Evolutionary conservation across 2,329 filamentous ascomycete species (phyloP), one percentile per base, ranked within the genome.

Genomic region (Didymella exigua): DNA sequence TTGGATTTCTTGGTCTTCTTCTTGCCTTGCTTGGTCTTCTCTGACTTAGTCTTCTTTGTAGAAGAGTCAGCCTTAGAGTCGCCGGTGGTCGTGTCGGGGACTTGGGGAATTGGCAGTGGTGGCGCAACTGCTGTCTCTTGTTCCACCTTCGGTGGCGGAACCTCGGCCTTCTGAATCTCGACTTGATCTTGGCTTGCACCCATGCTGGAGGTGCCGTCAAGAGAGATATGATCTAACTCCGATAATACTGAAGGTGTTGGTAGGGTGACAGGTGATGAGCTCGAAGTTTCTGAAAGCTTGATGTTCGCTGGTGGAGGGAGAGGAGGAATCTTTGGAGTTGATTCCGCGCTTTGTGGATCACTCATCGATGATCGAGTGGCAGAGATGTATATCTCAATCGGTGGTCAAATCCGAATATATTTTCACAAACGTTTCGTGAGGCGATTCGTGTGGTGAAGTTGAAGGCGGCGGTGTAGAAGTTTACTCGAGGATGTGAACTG

Each of bases 211-310:
- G 40, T 51, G n/a, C 54, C 45, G 30, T 58, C 59, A 3, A 69
- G 43, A 7, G 50, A 54, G 23, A 64, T 43, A 6, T 54, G 56
- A 34, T 63, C 63, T 13, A 63, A 53, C 3, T 70, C 66, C 8
- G 62, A 63, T 11, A 48, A 59, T 4, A 64, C 56, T n/a, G 61
- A 63, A 1, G 67, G 67, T 10, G 68, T 70, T 10, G 66, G 45
- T 19, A 71, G 49, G 16, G 66, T 46, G 23, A 69, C 59, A 31
- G 65, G 66, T 8, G 67, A 67, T 5, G 67, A 71, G 11, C 42
- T 54, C 3, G 59, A 63, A 3, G 59, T 67, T 14, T 66, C 60
- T 24, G 65, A 67, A n/a, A 60, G 49, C 44, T 61, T 60, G 19
- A 56, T 58, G 31, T 18, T 37, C 27, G 37, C 41, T 45, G 49